Evolutionary conservation across 257 asterid genomes (phyloP).

Genomic region (Galeopsis tetrahit): DNA sequence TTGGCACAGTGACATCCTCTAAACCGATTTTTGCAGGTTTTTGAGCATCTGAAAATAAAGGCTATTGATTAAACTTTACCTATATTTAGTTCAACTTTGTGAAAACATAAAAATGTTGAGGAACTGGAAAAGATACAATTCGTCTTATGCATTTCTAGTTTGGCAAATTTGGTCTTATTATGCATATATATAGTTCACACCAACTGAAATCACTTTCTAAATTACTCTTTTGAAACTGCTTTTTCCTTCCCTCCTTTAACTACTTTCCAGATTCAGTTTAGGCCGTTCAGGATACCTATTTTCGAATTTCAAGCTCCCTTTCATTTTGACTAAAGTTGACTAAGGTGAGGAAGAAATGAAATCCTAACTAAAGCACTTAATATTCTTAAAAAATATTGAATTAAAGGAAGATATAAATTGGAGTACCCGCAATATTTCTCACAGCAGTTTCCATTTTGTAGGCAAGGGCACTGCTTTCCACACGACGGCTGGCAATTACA

Average conservation of each 20-base stretch:
- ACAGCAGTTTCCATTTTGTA: conserved; percentile 71
- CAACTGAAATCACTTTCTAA: neutral
- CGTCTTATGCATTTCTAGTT: neutral
- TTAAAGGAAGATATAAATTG: conserved; percentile 16
- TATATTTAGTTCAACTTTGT: neutral
- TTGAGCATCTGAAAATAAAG: conserved; percentile 73
- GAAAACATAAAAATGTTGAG: conserved; percentile 14
- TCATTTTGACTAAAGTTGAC: neutral
- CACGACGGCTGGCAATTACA: conserved; percentile 80
- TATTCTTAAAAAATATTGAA: neutral
- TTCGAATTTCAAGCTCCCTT: neutral
- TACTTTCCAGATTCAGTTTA: neutral
- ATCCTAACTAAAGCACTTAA: conserved; percentile 20
- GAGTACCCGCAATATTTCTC: conserved; percentile 86
- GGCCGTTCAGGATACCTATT: neutral
- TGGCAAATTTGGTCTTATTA: neutral
- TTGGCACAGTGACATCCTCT: conserved; percentile 99
- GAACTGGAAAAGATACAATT: neutral
- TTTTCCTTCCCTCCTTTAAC: neutral
- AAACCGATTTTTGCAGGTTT: conserved; percentile 92
- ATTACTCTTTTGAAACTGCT: neutral
- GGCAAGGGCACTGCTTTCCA: conserved; percentile 94
- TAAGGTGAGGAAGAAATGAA: neutral
- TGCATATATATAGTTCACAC: neutral
- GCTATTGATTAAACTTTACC: neutral